phyloP scores from a whole-genome alignment of 768 basidiomycete genomes.

The Russula ochroleuca region DNA sequence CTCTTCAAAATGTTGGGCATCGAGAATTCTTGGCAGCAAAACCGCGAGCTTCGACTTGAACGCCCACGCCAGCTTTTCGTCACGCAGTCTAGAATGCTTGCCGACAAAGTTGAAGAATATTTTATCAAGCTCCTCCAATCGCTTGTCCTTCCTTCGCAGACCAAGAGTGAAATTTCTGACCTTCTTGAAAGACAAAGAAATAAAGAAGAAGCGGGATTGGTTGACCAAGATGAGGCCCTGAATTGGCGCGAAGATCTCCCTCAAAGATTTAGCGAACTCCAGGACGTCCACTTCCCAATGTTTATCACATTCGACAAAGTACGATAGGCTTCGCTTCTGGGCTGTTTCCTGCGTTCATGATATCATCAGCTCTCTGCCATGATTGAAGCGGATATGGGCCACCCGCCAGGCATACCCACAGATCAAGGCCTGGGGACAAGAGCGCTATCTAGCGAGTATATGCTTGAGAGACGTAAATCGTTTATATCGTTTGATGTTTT shows the following conservation, averaged over 20 bases:
- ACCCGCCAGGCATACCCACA: not conserved
- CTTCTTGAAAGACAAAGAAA: conserved; percentile 26
- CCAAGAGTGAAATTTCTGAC: conserved; percentile 40
- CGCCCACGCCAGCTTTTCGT: conserved; percentile 63
- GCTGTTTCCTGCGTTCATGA: not conserved
- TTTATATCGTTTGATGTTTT: conserved; percentile 48
- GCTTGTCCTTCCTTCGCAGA: conserved; percentile 37
- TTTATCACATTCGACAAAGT: conserved; percentile 67
- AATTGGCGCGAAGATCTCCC: conserved; percentile 48
- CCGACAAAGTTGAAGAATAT: conserved; percentile 64
- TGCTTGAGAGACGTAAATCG: conserved; percentile 16
- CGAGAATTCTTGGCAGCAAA: conserved; percentile 48
- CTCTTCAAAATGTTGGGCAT: conserved; percentile 71
- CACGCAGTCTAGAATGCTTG: conserved; percentile 63
- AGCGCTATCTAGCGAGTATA: conserved; percentile 18
- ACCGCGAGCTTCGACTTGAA: conserved; percentile 40
- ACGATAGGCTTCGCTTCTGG: conserved; percentile 20
- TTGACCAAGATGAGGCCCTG: conserved; percentile 44
- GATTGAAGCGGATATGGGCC: conserved; percentile 45
- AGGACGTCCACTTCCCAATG: conserved; percentile 61
- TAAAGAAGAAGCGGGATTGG: conserved; percentile 32
- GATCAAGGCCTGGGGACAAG: not conserved
- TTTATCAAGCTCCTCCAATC: conserved; percentile 52
- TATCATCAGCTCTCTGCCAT: conserved; percentile 43
- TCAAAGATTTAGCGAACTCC: conserved; percentile 49